phyloP scores from a whole-genome alignment of 495 filamentous ascomycete species.

The Annulohypoxylon moriforme region DNA sequence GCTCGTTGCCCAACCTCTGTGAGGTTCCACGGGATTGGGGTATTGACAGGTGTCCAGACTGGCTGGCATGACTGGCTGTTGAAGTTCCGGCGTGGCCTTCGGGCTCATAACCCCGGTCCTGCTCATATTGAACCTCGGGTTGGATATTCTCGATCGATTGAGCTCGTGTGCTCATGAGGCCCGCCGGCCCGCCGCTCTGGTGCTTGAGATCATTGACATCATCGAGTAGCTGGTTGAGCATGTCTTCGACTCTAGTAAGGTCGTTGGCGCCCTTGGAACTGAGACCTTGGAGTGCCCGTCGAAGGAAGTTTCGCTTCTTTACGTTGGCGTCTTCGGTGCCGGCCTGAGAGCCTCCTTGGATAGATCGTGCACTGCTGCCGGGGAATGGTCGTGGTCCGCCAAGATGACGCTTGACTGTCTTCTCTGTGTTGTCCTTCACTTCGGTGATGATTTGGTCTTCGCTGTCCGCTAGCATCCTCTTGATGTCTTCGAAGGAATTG shows the following conservation, averaged over 20 bases:
- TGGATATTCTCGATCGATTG: slow-evolving; percentile 67
- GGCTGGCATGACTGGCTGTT: slow-evolving; percentile 72
- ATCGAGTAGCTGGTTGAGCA: slow-evolving; percentile 89
- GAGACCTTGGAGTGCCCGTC: slow-evolving; percentile 88
- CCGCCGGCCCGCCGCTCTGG: slow-evolving; percentile 56
- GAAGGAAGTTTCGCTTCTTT: slow-evolving; percentile 91
- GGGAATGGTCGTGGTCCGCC: slow-evolving; percentile 90
- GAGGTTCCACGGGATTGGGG: slow-evolving; percentile 72
- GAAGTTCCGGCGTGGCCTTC: slow-evolving; percentile 82
- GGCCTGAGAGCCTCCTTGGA: slow-evolving; percentile 67
- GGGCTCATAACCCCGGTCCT: slow-evolving; percentile 80
- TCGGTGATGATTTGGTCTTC: slow-evolving; percentile 85
- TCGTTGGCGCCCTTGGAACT: slow-evolving; percentile 88
- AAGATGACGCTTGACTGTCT: slow-evolving; percentile 81
- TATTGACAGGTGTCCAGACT: slow-evolving; percentile 80
- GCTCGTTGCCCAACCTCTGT: slow-evolving; percentile 68
- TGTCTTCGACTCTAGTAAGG: slow-evolving; percentile 89
- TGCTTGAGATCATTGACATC: slow-evolving; percentile 91
- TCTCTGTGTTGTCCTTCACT: slow-evolving; percentile 86
- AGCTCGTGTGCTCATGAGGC: slow-evolving; percentile 49
- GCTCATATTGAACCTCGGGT: slow-evolving; percentile 67
- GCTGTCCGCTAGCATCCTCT: slow-evolving; percentile 86
- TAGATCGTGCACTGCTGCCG: slow-evolving; percentile 65
- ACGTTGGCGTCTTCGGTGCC: slow-evolving; percentile 78
- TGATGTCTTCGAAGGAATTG: slow-evolving; percentile 96